Conservation (phyloP, 306 rosid genomes). For the Adenanthera pavonina region DNA sequence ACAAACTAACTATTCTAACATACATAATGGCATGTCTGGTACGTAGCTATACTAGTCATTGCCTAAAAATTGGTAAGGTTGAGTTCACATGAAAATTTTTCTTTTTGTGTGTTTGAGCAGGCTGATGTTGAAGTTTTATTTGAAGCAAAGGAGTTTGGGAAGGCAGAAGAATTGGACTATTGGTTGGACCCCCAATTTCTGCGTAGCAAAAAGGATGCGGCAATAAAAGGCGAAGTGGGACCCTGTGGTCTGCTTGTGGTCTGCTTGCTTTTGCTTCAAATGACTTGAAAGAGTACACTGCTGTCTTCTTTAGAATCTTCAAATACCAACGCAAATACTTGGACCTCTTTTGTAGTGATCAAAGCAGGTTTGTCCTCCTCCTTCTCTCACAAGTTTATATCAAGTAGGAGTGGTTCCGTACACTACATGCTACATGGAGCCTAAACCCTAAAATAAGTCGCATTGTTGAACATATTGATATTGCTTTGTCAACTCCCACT, state of each 20-base stretch:
- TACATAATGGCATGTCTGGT: too few relatives aligned
- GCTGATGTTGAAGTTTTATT: constrained; percentile 78
- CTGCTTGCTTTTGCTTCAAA: constrained; percentile 67
- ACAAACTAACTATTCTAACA: too few relatives aligned
- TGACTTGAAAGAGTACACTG: constrained; percentile 70
- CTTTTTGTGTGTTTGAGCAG: constrained; percentile 42
- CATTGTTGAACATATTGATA: too few relatives aligned
- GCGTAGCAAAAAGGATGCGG: constrained; percentile 60
- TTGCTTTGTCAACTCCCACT: background rate
- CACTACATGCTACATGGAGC: too few relatives aligned
- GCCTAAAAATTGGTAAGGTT: too few relatives aligned
- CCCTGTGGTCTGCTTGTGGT: constrained; percentile 80
- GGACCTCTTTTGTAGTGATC: constrained; percentile 76
- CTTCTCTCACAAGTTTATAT: background rate
- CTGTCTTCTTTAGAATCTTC: constrained; percentile 75
- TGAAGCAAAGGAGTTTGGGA: too few relatives aligned
- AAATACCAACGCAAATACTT: constrained; percentile 47
- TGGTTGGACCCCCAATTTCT: constrained; percentile 63
- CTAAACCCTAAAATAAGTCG: too few relatives aligned
- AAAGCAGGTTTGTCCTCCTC: constrained; percentile 63
- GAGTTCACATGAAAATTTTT: too few relatives aligned
- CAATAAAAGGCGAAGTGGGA: constrained; percentile 58
- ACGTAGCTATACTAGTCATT: too few relatives aligned
- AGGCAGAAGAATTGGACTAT: constrained; percentile 38
- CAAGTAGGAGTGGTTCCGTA: too few relatives aligned